Percentiles rank a stretch among this genome's conserved stretches.
Evolutionary conservation across 306 rosid genomes (phyloP).

Genomic region (Quercus agrifolia): DNA sequence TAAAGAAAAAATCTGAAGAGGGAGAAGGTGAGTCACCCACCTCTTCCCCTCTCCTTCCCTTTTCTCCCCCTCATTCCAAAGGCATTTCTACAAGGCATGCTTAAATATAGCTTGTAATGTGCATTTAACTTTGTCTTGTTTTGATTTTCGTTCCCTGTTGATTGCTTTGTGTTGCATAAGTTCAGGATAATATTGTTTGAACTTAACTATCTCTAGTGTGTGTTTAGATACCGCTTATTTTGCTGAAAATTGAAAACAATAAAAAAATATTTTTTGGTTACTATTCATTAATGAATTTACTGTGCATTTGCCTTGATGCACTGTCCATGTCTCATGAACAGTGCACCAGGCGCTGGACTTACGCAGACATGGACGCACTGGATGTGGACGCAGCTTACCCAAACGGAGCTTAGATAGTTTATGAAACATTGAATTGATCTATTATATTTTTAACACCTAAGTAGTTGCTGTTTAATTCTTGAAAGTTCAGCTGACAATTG

Average conservation of each 20-base stretch:
- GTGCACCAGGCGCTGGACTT: too few species aligned
- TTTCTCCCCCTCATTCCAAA: not conserved
- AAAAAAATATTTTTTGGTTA: too few species aligned
- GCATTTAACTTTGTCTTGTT: not conserved
- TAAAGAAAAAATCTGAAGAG: not conserved
- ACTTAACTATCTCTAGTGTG: not conserved
- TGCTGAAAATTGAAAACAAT: too few species aligned
- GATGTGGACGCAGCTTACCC: too few species aligned
- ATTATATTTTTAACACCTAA: not conserved
- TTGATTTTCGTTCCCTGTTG: not conserved
- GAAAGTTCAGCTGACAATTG: not conserved
- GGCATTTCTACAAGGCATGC: not conserved
- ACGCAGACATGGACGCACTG: too few species aligned
- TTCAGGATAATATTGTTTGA: not conserved
- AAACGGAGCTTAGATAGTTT: not conserved
- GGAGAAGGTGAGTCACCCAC: not conserved
- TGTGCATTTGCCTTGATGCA: too few species aligned
- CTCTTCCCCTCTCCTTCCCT: not conserved
- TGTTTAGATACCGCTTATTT: too few species aligned
- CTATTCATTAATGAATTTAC: too few species aligned
- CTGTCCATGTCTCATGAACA: too few species aligned
- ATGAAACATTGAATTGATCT: not conserved
- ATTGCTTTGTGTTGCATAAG: not conserved
- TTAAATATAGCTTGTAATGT: not conserved
- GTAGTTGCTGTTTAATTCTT: not conserved